Percentiles rank a stretch among this genome's conserved stretches.
These are phyloP conservation scores for Botryotinia narcissicola DNA, from an alignment of 2,329 filamentous ascomycete species.

Conservation along the genomic window DNA sequence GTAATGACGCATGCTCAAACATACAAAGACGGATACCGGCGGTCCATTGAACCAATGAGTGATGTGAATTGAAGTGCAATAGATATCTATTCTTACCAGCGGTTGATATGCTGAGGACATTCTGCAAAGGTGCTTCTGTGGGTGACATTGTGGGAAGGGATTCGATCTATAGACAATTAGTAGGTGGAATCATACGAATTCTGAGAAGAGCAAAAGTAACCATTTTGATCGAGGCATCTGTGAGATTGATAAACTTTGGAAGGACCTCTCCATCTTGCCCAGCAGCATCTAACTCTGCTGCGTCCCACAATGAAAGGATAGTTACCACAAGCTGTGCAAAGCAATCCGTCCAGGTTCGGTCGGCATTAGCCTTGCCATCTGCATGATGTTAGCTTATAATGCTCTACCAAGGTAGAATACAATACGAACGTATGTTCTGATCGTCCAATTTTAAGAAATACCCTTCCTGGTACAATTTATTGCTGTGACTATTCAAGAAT, in stretches of 20 bases:
- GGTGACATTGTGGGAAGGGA: slow-evolving; percentile 79
- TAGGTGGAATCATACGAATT: slow-evolving; percentile 23
- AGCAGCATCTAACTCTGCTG: slow-evolving; percentile 82
- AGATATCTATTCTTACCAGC: slow-evolving; percentile 94
- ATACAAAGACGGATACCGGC: slow-evolving; percentile 89
- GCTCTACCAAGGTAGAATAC: slow-evolving; percentile 17
- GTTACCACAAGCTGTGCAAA: slow-evolving; percentile 96
- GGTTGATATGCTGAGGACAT: slow-evolving; percentile 93
- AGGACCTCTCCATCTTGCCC: slow-evolving; percentile 81
- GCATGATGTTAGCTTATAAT: slow-evolving; percentile 37
- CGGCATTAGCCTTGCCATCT: slow-evolving; percentile 84
- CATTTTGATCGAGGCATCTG: slow-evolving; percentile 98
- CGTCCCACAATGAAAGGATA: slow-evolving; percentile 93
- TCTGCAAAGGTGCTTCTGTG: slow-evolving; percentile 79
- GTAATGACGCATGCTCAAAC: slow-evolving; percentile 88
- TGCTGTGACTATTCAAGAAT: slow-evolving; percentile 89
- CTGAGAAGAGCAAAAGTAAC: slow-evolving; percentile 48
- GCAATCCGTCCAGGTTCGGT: slow-evolving; percentile 92
- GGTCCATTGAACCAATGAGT: slow-evolving; percentile 94
- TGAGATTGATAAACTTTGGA: slow-evolving; percentile 92
- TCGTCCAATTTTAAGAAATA: slow-evolving; percentile 98
- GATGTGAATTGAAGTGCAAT: slow-evolving; percentile 91
- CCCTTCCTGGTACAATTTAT: slow-evolving; percentile 96
- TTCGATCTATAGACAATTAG: slow-evolving; percentile 62
- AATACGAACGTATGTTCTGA: slow-evolving; percentile 76